Base-by-base conservation (phyloP, 331 rosid genomes). In the Quercus phellos region DNA sequence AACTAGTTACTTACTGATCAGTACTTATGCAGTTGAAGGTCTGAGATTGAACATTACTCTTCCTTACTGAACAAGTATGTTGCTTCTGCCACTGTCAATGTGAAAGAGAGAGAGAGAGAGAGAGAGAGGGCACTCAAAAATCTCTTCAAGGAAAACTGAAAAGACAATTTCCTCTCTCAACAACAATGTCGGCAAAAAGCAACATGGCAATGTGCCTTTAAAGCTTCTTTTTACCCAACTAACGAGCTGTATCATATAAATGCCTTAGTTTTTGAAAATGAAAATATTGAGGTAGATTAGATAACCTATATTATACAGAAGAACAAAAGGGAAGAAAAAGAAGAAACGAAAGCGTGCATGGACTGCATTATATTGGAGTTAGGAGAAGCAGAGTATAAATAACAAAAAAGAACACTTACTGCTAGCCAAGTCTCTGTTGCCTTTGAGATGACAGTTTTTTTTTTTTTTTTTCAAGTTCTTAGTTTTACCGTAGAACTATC, bases 111-210 rank as follows among this genome's bases (percentile, higher is more conserved):
- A 22, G 24, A 42, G 13, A 46, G 53, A 46, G 53, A 13, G 16
- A 42, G 50, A 46, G 51, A 46, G 51, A 46, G 17, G 17, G 16
- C 51, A 46, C 51, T 46, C 17, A 46, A 46, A 11, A 38, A 38
- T 38, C 46, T 38, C 46, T 38, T 0, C 3, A 38, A 3, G 70
- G 69, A 77, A 72, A 60, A 74, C 26, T 24, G 34, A 59, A 68
- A 73, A 70, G 26, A n/a, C 17, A 69, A 30, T 72, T 63, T 77
- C 46, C 53, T 51, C 42, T 43, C 75, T 71, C 53, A 63, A 64
- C 77, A 77, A 74, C 21, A 74, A 77, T 55, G 85, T 51, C 85
- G 38, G 89, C 89, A 83, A 86, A 77, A 80, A 38, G 46, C 11
- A 8, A 81, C 74, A 67, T 51, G 30, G 74, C 46, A 19, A 56